Evolutionary conservation across 306 rosid genomes (phyloP), one percentile per base, ranked within the genome.

Genomic region (Mimosa pudica): DNA sequence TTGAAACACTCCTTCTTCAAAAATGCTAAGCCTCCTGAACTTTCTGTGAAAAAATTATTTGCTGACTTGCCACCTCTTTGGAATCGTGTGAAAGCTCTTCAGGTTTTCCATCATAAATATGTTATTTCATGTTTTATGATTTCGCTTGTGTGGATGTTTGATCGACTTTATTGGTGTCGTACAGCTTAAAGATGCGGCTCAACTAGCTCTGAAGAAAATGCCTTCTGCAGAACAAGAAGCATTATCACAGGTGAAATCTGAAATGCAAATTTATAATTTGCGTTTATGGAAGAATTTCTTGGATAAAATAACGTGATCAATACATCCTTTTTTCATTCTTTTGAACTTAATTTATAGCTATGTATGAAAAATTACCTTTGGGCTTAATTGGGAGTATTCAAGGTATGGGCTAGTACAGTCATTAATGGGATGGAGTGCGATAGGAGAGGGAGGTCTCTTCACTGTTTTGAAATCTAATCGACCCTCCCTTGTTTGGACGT

Each of bases 191-290:
- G 99, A 96, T 83, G 99, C 96, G 45, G 96, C 98, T 74, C 97
- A 93, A 85, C 87, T 96, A 77, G 99, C 96, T 72, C 90, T 89
- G 61, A 96, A 93, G 93, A 91, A 80, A 87, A 93, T 96, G 99
- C 97, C 98, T 78, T 96, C 99, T 52, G 94, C 97, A 54, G 99
- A 96, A 82, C 98, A 96, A 88, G 99, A 96, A 87, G 99, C 99
- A 63, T 81, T 96, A 77, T 96, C 99, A 77, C 94, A 82, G 92
- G 99, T 96, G 77, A 78, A 70, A 71, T 14, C 64, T 46, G 52
- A 77, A 75, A 58, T 64, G 69, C 46, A 47, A 16, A 55, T 12
- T 62, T 60, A 63, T 20, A 24, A 74, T 76, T 48, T 76, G 30
- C 63, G 24, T 74, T 74, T 33, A 12, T 49, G 47, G 65, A 78